Percentiles rank a stretch among this genome's conserved stretches.
Evolutionary conservation across 768 basidiomycete genomes (phyloP).

Genomic region (Termitomyces sp.): DNA sequence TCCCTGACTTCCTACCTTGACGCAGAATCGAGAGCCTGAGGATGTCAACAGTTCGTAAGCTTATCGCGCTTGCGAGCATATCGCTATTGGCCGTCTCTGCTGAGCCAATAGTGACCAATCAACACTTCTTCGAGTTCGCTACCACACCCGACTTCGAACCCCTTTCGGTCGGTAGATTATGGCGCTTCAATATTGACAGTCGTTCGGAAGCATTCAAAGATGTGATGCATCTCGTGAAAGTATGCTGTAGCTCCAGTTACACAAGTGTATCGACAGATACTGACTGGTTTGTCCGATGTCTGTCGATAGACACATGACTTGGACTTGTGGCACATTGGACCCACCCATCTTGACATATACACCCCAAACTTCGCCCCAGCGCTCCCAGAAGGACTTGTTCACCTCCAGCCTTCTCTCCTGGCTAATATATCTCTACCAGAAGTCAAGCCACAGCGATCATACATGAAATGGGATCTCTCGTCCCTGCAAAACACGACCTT

Average conservation of each 20-base stretch:
- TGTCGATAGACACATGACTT: slow-evolving; percentile 32
- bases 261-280: not conserved
- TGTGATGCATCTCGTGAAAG: slow-evolving; percentile 11
- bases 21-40: not conserved
- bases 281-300: not conserved
- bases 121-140: slow-evolving; percentile 6
- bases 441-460: slow-evolving; percentile 1
- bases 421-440: slow-evolving; percentile 1
- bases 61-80: slow-evolving; percentile 10
- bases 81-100: slow-evolving; percentile 12
- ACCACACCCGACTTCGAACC: slow-evolving; percentile 1
- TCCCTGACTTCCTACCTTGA: not conserved
- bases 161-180: slow-evolving; percentile 12
- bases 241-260: not conserved
- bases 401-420: slow-evolving; percentile 5
- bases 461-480: slow-evolving; percentile 27
- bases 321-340: slow-evolving; percentile 48
- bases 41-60: slow-evolving; percentile 3
- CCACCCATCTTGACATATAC: slow-evolving; percentile 46
- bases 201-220: slow-evolving; percentile 3
- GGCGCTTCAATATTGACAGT: slow-evolving; percentile 12
- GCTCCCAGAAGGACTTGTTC: slow-evolving; percentile 12
- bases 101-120: slow-evolving; percentile 9
- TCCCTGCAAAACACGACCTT: slow-evolving; percentile 33
- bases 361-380: not conserved